Conservation (phyloP, 2,329 filamentous ascomycete genomes). For the Nemania abortiva region DNA sequence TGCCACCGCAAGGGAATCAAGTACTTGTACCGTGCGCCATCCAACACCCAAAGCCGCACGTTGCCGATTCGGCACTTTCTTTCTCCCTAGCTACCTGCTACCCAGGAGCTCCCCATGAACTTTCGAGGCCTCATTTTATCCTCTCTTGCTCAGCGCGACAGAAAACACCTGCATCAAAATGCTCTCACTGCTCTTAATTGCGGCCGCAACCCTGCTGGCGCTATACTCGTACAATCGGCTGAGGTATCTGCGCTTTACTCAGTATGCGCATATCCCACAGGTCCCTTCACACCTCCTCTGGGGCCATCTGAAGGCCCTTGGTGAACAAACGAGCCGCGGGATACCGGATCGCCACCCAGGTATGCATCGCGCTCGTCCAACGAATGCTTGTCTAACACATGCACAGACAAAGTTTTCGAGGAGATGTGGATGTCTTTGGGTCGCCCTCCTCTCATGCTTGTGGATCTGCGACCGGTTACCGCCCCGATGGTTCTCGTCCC, state of each 20-base stretch:
- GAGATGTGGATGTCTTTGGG: constrained; percentile 41
- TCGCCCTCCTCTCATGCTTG: constrained; percentile 41
- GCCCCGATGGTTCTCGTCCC: constrained; percentile 38
- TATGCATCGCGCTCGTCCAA: no score
- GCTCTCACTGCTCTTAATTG: constrained; percentile 30
- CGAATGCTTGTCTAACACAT: not conserved
- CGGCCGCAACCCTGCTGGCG: constrained; percentile 22
- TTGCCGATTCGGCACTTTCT: no score
- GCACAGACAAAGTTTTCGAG: constrained; percentile 40
- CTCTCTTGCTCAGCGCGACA: no score
- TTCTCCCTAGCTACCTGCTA: no score
- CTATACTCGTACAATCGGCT: constrained; percentile 36
- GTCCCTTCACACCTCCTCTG: constrained; percentile 33
- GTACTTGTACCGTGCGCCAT: no score
- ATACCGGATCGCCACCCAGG: constrained; percentile 38
- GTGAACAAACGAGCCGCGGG: constrained; percentile 53
- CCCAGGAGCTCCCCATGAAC: no score
- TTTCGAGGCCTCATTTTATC: no score
- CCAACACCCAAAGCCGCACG: no score
- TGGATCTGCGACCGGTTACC: constrained; percentile 41
- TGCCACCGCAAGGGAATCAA: no score
- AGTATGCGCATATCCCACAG: constrained; percentile 41
- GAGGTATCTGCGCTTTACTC: constrained; percentile 35
- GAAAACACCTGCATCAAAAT: no score
- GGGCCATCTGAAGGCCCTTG: constrained; percentile 40